phyloP scores from a whole-genome alignment of 441 rosid species.

The Arabidopsis lyrata region DNA sequence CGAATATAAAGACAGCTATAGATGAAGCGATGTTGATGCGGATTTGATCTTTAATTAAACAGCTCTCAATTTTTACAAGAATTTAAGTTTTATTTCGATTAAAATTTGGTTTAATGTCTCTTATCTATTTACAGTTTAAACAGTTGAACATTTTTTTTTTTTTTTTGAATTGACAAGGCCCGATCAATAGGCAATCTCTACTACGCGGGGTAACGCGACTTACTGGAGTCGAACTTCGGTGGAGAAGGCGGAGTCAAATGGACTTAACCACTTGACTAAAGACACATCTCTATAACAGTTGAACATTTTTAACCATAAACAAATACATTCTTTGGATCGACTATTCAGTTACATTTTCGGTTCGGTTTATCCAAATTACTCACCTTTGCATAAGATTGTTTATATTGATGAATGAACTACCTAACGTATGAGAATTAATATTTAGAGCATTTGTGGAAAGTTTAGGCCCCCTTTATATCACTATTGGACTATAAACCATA shows the following conservation, averaged over 20 bases:
- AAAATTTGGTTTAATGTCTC: background rate
- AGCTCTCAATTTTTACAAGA: background rate
- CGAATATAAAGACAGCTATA: background rate
- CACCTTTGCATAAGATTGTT: background rate
- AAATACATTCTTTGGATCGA: too few species aligned
- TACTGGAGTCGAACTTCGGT: too few species aligned
- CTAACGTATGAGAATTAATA: background rate
- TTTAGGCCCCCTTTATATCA: background rate
- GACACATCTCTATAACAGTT: too few species aligned
- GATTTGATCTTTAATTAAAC: too few species aligned
- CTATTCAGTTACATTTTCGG: background rate
- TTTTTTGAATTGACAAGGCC: too few species aligned
- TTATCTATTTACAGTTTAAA: too few species aligned
- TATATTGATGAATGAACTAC: too few species aligned
- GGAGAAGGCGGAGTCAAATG: too few species aligned
- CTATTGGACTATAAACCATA: constrained; percentile 1
- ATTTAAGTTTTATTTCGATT: background rate
- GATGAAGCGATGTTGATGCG: background rate
- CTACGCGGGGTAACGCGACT: too few species aligned
- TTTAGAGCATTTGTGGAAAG: background rate
- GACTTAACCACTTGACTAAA: too few species aligned
- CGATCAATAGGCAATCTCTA: too few species aligned
- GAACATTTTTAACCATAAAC: background rate
- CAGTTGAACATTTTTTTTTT: background rate
- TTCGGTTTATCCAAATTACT: background rate